A percentile compares a stretch with the other conserved stretches of the same genome.
phyloP scores from a whole-genome alignment of 75 land plant genomes.

The Azolla pinnata region DNA sequence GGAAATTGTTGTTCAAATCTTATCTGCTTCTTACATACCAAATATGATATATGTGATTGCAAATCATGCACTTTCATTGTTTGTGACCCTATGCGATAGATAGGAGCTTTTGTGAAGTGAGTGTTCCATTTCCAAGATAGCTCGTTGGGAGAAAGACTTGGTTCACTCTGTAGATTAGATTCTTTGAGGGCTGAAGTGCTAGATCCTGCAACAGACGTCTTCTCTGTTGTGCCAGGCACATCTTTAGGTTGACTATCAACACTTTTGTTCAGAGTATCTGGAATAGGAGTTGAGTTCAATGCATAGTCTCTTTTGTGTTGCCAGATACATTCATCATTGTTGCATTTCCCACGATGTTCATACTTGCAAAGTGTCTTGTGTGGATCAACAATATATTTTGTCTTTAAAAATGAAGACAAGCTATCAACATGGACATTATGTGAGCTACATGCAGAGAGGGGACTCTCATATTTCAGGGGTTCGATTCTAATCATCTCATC shows the following conservation, averaged over 20 bases:
- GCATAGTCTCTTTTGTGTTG: conserved; percentile 56
- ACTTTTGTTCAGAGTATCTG: no score
- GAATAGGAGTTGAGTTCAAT: no score
- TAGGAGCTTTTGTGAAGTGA: conserved; percentile 19
- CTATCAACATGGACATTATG: no score
- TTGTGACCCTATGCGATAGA: conserved; percentile 42
- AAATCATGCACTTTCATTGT: conserved; percentile 21
- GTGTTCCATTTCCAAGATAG: neutral
- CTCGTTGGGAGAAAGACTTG: no score
- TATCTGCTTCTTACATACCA: conserved; percentile 21
- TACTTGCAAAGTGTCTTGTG: conserved; percentile 73
- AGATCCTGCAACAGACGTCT: no score
- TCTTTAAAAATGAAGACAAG: no score
- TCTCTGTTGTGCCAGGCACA: no score
- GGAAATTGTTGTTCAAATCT: conserved; percentile 26
- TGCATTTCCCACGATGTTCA: conserved; percentile 88
- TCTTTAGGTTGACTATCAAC: no score
- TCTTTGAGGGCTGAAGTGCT: no score
- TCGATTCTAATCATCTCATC: neutral
- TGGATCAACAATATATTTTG: conserved; percentile 62
- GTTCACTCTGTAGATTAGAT: no score
- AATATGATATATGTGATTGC: conserved; percentile 13
- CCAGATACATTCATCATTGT: conserved; percentile 64
- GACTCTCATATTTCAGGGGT: conserved; percentile 23
- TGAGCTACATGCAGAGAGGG: conserved; percentile 18